phyloP scores from a whole-genome alignment of 2,329 filamentous ascomycete genomes.

The Exserohilum turcica region DNA sequence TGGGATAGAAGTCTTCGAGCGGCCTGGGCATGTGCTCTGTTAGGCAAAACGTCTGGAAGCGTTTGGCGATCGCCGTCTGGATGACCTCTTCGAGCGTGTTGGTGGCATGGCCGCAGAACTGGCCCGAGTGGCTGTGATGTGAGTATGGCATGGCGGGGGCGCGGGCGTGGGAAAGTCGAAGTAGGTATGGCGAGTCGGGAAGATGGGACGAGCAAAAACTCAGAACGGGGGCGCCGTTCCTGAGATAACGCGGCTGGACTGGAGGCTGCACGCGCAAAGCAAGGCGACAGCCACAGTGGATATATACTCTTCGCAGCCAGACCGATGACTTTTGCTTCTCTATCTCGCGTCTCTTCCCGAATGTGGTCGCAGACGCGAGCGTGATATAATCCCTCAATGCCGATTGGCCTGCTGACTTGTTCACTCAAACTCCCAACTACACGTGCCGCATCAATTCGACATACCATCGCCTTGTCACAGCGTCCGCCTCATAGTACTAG shows the following conservation, averaged over 20 bases:
- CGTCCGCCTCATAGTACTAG: too few relatives aligned
- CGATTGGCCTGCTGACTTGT: neutral
- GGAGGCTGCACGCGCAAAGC: neutral
- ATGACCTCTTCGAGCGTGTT: slow-evolving; percentile 84
- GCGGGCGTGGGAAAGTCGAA: neutral
- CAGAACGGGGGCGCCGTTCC: neutral
- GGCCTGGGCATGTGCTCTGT: slow-evolving; percentile 95
- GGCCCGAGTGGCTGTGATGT: slow-evolving; percentile 96
- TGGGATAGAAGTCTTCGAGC: slow-evolving; percentile 83
- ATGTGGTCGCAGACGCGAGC: neutral
- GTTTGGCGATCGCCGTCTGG: slow-evolving; percentile 74
- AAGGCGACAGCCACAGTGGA: neutral
- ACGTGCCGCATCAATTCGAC: neutral
- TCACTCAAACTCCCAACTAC: neutral
- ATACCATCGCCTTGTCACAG: neutral
- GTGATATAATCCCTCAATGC: slow-evolving; percentile 7
- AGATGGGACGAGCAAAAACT: neutral
- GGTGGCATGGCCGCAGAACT: slow-evolving; percentile 90
- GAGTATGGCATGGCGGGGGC: slow-evolving; percentile 81
- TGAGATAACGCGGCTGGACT: neutral
- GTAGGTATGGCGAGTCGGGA: too few relatives aligned
- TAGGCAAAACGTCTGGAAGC: slow-evolving; percentile 82
- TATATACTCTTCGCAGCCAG: neutral
- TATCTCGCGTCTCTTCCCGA: slow-evolving; percentile 1
- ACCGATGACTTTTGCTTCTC: neutral